These are phyloP conservation scores for Paulownia fortunei DNA, from an alignment of 257 asterid genomes.

Conservation along the genomic window DNA sequence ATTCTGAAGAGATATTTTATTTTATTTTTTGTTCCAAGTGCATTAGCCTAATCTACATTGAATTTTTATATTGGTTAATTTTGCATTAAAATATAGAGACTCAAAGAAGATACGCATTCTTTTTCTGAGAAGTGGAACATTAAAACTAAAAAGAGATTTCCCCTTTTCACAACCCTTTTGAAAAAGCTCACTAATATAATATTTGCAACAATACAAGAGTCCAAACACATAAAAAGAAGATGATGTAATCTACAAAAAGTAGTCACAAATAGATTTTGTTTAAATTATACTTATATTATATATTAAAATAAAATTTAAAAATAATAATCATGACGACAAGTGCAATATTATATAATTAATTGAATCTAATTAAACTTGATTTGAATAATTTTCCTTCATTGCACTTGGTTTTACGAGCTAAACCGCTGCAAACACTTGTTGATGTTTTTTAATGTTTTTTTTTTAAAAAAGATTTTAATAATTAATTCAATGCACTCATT, in stretches of 20 bases:
- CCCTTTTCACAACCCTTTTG: neutral
- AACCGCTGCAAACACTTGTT: neutral
- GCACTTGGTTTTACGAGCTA: neutral
- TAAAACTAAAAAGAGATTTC: neutral
- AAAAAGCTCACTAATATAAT: neutral
- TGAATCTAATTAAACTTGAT: no score
- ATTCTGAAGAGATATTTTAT: no score
- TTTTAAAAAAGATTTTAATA: no score
- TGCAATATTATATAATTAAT: no score
- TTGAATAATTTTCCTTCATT: no score
- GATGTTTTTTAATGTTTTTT: no score
- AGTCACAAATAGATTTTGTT: no score
- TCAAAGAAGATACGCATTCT: no score
- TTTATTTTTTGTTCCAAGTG: neutral
- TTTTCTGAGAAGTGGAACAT: neutral
- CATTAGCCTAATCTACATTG: neutral
- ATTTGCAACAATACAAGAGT: neutral
- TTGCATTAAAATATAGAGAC: neutral
- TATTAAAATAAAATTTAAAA: no score
- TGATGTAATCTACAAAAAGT: neutral
- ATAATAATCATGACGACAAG: no score
- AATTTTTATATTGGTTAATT: neutral
- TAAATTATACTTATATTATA: no score
- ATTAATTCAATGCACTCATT: no score
- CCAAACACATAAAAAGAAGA: neutral